Evolutionary conservation across 2,329 filamentous ascomycete species (phyloP).

Genomic region (Penicillium sp.): DNA sequence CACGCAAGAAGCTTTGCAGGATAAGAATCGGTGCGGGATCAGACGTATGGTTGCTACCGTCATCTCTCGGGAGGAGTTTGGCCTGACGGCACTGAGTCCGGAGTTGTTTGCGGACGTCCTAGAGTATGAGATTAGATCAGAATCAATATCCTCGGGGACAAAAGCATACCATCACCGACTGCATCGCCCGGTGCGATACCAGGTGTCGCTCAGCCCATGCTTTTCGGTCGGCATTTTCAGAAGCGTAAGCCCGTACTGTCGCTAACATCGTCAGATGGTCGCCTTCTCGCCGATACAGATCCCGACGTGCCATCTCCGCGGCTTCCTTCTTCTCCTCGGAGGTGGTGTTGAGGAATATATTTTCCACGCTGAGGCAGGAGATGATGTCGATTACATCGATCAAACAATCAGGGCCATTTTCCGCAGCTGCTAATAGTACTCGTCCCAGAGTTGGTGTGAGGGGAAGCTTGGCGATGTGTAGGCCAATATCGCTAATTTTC

Average conservation of each 20-base stretch:
- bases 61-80: slow-evolving; percentile 36
- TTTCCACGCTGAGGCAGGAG: slow-evolving; percentile 61
- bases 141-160: not conserved
- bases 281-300: slow-evolving; percentile 57
- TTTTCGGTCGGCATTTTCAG: slow-evolving; percentile 56
- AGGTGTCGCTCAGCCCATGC: slow-evolving; percentile 57
- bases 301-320: slow-evolving; percentile 52
- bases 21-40: slow-evolving; percentile 48
- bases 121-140: slow-evolving; percentile 5
- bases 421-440: slow-evolving; percentile 74
- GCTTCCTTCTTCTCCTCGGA: slow-evolving; percentile 59
- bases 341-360: slow-evolving; percentile 57
- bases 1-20: slow-evolving; percentile 55
- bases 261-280: slow-evolving; percentile 61
- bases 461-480: slow-evolving; percentile 75
- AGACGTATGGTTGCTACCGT: slow-evolving; percentile 17
- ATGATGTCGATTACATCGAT: slow-evolving; percentile 82
- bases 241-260: slow-evolving; percentile 57
- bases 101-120: slow-evolving; percentile 61
- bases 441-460: slow-evolving; percentile 75
- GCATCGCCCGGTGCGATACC: slow-evolving; percentile 61
- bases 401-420: slow-evolving; percentile 66
- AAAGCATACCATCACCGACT: slow-evolving; percentile 53
- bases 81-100: slow-evolving; percentile 51
- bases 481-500: slow-evolving; percentile 67